These are phyloP conservation scores for Escovopsis sp. DNA, from an alignment of 2,329 filamentous ascomycete species.

Conservation along the genomic window DNA sequence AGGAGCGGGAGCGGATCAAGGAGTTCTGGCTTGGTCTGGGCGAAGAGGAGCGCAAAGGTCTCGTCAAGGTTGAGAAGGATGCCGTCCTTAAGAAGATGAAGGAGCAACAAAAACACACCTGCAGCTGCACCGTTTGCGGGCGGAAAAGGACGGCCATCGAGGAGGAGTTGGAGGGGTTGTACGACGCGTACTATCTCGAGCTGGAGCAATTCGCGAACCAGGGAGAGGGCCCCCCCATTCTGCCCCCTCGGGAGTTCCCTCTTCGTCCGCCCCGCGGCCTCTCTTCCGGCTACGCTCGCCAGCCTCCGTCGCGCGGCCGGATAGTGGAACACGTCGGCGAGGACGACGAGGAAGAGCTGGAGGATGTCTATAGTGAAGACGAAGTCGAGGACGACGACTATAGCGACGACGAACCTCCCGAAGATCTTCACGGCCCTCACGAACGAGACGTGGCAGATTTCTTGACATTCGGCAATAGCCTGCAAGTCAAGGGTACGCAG, in stretches of 20 bases:
- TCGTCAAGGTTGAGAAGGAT: constrained; percentile 98
- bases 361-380: constrained; percentile 33
- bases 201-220: constrained; percentile 94
- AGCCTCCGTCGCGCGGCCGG: constrained; percentile 60
- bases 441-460: constrained; percentile 68
- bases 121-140: constrained; percentile 93
- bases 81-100: constrained; percentile 99
- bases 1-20: constrained; percentile 94
- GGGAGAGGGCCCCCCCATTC: constrained; percentile 46
- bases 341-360: constrained; percentile 41
- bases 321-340: constrained; percentile 53
- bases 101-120: constrained; percentile 98
- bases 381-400: constrained; percentile 46
- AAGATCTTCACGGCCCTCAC: constrained; percentile 50
- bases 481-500: constrained; percentile 73
- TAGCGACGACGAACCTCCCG: constrained; percentile 50
- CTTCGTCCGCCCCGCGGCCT: constrained; percentile 43
- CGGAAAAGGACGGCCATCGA: constrained; percentile 94
- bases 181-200: constrained; percentile 97
- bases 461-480: constrained; percentile 92
- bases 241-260: constrained; percentile 44
- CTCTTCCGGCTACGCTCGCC: constrained; percentile 43
- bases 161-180: constrained; percentile 91
- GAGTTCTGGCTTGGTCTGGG: constrained; percentile 93
- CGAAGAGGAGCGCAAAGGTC: constrained; percentile 84